phyloP scores from a whole-genome alignment of 768 basidiomycete species.

The Mrakia blollopis region DNA sequence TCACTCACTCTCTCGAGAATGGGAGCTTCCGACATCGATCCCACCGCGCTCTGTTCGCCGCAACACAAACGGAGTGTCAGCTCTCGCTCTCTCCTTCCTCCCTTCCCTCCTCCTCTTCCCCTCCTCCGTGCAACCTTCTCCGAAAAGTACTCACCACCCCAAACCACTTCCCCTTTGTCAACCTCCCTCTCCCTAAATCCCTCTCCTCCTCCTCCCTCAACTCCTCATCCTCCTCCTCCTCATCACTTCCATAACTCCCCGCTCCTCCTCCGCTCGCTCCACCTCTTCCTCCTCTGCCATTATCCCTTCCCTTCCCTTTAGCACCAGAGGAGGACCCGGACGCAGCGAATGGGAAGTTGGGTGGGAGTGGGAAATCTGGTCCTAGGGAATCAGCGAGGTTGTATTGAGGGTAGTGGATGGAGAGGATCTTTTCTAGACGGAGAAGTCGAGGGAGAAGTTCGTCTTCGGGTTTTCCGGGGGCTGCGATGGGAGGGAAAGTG shows the following conservation, averaged over 20 bases:
- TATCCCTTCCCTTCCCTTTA: conserved; percentile 5
- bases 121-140: neutral
- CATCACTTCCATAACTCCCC: conserved; percentile 20
- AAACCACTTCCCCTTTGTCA: conserved; percentile 34
- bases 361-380: conserved; percentile 22
- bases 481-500: neutral
- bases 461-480: conserved; percentile 33
- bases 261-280: neutral
- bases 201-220: conserved; percentile 28
- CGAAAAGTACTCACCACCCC: conserved; percentile 24
- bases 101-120: neutral
- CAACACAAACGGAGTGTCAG: neutral
- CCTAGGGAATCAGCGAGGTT: conserved; percentile 14
- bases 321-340: no score
- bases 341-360: conserved; percentile 5
- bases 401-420: conserved; percentile 32
- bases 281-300: neutral
- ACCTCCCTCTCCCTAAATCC: conserved; percentile 26
- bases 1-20: conserved; percentile 27
- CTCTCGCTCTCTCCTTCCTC: neutral
- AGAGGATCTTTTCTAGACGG: conserved; percentile 31
- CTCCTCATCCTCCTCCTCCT: conserved; percentile 30
- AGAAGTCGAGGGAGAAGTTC: conserved; percentile 27
- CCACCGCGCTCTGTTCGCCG: conserved; percentile 28
- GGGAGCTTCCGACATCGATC: conserved; percentile 33